Evolutionary conservation across 1,139 yeast genomes (phyloP), one percentile per base, ranked within the genome.

Genomic region (Ogataea hybrid): DNA sequence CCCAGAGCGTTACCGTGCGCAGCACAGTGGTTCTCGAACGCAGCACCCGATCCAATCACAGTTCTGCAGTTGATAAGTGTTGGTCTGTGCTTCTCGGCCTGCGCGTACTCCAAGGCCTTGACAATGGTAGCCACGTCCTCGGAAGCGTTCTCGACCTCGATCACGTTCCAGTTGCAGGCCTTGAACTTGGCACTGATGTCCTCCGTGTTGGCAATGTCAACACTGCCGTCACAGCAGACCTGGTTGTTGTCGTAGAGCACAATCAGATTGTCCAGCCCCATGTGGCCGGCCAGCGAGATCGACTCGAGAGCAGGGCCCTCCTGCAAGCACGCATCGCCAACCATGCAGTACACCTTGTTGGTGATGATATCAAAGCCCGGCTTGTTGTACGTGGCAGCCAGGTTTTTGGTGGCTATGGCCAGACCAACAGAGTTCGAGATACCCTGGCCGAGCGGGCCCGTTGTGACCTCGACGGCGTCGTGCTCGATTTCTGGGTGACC

Each of bases 371-470:
- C 70, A 68, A 69, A 79, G 58, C 77, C 87, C 53, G 95, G 95
- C 76, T 84, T 87, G 84, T 92, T 90, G 79, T 84, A 92, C 54
- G 84, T 82, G 51, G 97, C 96, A 55, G 92, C 96, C 52, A 88
- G 72, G 69, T 90, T 94, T 57, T 82, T 80, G 71, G 88, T 95
- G 49, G 97, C 98, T 65, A 92, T 77, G 49, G 98, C 98, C 61
- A 94, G 65, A 73, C 99, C 99, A 59, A 92, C 96, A 44, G 97
- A 97, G 68, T 90, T 90, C 60, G 86, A 77, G 59, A 92, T 79
- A 81, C 99, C 99, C 74, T 92, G 99, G 64, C 99, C 99, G 61
- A 92, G 81, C 49, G 99, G 98, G 68, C 99, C 99, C 48, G 98
- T 90, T 67, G 98, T 90, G 61, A 90, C 96, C 65, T 94, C 98